Conservation (phyloP, 2,329 filamentous ascomycete species). For the Dendryphion nanum region DNA sequence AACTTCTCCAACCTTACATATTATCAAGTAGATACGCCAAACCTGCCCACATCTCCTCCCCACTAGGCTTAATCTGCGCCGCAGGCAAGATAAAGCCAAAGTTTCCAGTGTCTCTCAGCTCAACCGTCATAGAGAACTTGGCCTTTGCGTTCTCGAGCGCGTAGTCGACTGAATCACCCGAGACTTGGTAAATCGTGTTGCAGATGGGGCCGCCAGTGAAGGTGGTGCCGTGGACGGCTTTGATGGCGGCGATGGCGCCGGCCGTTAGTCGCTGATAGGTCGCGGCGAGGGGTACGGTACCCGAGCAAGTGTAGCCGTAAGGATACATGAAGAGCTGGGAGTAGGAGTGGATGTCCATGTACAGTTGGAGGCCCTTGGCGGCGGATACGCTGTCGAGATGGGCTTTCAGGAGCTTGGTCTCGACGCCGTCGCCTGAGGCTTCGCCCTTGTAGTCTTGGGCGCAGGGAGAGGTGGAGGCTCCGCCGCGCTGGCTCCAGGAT, state of each 20-base stretch:
- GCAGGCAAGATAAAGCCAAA: conserved; percentile 52
- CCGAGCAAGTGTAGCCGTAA: conserved; percentile 60
- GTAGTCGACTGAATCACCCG: conserved; percentile 47
- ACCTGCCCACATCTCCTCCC: conserved; percentile 49
- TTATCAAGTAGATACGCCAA: conserved; percentile 32
- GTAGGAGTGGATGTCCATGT: conserved; percentile 66
- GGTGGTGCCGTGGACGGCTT: conserved; percentile 51
- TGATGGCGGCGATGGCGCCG: conserved; percentile 53
- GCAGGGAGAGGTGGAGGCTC: conserved; percentile 37
- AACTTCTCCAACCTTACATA: too few species aligned
- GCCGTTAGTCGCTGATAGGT: conserved; percentile 51
- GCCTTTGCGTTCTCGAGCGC: conserved; percentile 43
- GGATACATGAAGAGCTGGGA: conserved; percentile 31
- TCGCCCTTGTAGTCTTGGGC: conserved; percentile 38
- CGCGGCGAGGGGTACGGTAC: conserved; percentile 46
- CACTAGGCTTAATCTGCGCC: conserved; percentile 48
- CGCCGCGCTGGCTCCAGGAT: conserved; percentile 31
- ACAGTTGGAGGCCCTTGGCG: conserved; percentile 56
- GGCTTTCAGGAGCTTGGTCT: conserved; percentile 45
- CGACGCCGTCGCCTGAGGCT: conserved; percentile 33
- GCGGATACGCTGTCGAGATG: conserved; percentile 47
- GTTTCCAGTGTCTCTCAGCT: conserved; percentile 50
- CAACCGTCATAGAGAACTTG: conserved; percentile 49
- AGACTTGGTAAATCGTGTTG: conserved; percentile 60
- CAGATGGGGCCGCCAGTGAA: conserved; percentile 53